A percentile compares a stretch with the other conserved stretches of the same genome.
Evolutionary conservation across 768 basidiomycete species (phyloP).

Genomic region (Tulasnella sp.): DNA sequence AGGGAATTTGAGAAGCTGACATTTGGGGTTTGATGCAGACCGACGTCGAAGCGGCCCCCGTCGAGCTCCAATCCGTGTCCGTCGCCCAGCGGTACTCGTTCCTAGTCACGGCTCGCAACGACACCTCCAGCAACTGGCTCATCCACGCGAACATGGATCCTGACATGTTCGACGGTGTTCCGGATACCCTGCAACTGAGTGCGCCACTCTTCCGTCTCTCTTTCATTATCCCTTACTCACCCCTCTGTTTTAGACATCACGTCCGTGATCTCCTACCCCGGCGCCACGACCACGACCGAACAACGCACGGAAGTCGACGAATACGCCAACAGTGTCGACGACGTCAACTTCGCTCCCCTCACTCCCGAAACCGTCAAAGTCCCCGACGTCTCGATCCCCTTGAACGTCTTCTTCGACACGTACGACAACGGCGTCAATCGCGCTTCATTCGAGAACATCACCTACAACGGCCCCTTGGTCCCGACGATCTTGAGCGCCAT

Average conservation of each 20-base stretch:
- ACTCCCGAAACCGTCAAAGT: constrained; percentile 32
- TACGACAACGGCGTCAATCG: constrained; percentile 78
- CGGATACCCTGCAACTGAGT: constrained; percentile 65
- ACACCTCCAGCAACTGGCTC: constrained; percentile 69
- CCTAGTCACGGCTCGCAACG: constrained; percentile 82
- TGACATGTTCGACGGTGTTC: constrained; percentile 30
- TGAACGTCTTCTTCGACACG: constrained; percentile 72
- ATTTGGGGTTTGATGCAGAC: constrained; percentile 34
- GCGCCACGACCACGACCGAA: constrained; percentile 24
- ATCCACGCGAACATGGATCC: constrained; percentile 88
- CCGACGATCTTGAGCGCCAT: constrained; percentile 68
- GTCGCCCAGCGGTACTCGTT: constrained; percentile 92
- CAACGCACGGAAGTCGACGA: constrained; percentile 19
- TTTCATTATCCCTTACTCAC: not conserved
- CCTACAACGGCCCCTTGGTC: constrained; percentile 37
- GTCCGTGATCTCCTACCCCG: constrained; percentile 66
- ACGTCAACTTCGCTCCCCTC: constrained; percentile 58
- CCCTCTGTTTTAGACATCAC: constrained; percentile 50
- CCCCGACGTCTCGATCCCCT: constrained; percentile 46
- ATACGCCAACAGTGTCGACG: constrained; percentile 50
- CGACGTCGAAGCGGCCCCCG: constrained; percentile 62
- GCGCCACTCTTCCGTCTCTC: constrained; percentile 18
- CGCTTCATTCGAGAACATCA: constrained; percentile 39
- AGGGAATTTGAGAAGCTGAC: not conserved
- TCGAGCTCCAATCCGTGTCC: constrained; percentile 59